Evolutionary conservation across 2,329 filamentous ascomycete species (phyloP).

Genomic region (Aspergillus sp.): DNA sequence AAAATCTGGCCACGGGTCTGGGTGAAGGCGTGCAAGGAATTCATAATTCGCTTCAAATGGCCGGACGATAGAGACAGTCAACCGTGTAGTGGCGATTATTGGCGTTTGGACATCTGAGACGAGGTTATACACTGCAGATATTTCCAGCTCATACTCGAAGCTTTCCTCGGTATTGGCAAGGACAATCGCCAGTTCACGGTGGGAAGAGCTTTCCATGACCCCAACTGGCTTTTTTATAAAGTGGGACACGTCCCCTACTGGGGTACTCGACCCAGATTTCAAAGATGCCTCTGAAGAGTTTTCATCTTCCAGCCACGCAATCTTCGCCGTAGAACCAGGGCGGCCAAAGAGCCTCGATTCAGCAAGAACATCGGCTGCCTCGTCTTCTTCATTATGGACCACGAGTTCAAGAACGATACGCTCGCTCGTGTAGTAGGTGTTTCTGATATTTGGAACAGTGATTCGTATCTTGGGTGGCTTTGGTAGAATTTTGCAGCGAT

Average conservation of each 20-base stretch:
- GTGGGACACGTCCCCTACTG: slow-evolving; percentile 34
- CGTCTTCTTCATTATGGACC: slow-evolving; percentile 81
- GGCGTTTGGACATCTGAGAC: slow-evolving; percentile 78
- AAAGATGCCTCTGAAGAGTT: slow-evolving; percentile 20
- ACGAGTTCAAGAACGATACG: slow-evolving; percentile 69
- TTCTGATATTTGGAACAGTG: slow-evolving; percentile 62
- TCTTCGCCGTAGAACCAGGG: slow-evolving; percentile 50
- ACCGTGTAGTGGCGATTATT: slow-evolving; percentile 72
- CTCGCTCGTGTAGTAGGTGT: slow-evolving; percentile 87
- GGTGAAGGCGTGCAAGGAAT: slow-evolving; percentile 76
- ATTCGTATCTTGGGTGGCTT: slow-evolving; percentile 92
- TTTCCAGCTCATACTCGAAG: slow-evolving; percentile 68
- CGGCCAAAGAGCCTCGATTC: slow-evolving; percentile 70
- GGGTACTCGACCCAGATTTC: slow-evolving; percentile 31
- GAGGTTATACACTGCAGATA: slow-evolving; percentile 78
- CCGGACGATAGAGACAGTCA: slow-evolving; percentile 73
- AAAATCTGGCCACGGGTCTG: slow-evolving; percentile 82
- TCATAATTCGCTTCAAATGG: slow-evolving; percentile 95
- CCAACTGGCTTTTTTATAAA: slow-evolving; percentile 42
- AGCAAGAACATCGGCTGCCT: slow-evolving; percentile 72
- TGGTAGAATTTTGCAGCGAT: slow-evolving; percentile 74
- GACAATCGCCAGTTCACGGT: slow-evolving; percentile 46
- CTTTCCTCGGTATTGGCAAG: slow-evolving; percentile 57
- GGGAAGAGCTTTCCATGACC: slow-evolving; percentile 37
- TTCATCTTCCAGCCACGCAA: slow-evolving; percentile 53